Evolutionary conservation across 2,329 filamentous ascomycete genomes (phyloP).

Genomic region (Cylindrodendrum hubeiense): DNA sequence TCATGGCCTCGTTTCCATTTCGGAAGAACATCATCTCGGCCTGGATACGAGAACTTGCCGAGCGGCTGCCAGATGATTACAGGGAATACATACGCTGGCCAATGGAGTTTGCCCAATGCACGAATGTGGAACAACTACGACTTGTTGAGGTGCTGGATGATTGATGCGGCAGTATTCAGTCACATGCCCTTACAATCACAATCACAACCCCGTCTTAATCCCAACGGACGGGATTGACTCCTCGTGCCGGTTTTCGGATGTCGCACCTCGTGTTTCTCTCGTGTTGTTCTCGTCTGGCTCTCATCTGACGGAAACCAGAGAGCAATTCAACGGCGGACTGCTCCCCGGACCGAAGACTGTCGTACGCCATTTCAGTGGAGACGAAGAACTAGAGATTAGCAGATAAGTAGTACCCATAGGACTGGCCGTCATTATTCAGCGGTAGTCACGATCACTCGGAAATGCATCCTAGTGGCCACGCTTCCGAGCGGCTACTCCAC

Average conservation of each 20-base stretch:
- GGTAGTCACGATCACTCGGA: slow-evolving; percentile 16
- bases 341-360: not conserved
- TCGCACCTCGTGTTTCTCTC: not conserved
- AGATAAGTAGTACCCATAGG: slow-evolving; percentile 7
- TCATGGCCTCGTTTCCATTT: slow-evolving; percentile 28
- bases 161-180: not conserved
- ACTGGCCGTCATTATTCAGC: slow-evolving; percentile 18
- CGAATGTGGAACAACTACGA: not conserved
- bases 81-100: slow-evolving; percentile 27
- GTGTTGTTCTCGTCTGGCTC: not conserved
- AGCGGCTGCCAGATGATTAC: slow-evolving; percentile 12
- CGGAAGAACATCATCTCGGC: slow-evolving; percentile 10
- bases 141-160: not conserved
- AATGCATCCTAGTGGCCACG: slow-evolving; percentile 24
- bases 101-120: not conserved
- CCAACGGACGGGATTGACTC: not conserved
- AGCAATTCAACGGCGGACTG: not conserved
- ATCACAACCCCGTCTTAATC: not conserved
- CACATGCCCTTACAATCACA: not conserved
- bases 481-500: slow-evolving; percentile 19
- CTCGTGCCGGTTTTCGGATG: not conserved
- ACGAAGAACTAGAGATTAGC: not conserved
- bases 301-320: not conserved
- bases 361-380: not conserved
- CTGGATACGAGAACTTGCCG: slow-evolving; percentile 22